Evolutionary conservation across 2,329 filamentous ascomycete genomes (phyloP), one percentile per base, ranked within the genome.

Genomic region (Sclerotiophoma versabilis): DNA sequence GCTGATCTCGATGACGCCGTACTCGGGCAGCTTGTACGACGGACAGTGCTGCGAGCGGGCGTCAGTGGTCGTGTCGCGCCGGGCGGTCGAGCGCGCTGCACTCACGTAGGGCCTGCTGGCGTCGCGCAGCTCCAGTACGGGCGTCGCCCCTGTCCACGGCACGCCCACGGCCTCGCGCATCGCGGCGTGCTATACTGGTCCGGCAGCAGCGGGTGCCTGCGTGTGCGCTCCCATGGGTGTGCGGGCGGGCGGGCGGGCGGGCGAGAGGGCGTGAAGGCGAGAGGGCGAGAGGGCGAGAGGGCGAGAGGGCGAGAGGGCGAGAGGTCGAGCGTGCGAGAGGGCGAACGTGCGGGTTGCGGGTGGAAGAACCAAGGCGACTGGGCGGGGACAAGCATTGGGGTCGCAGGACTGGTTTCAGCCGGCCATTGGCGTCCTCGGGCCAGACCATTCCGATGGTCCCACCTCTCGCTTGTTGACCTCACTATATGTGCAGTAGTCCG

Each of bases 1-100:
- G 49, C 77, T 75, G 51, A 89, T 70, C 54, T 82, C 79, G 60
- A 84, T 75, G 62, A 83, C 70, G 49, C 86, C 86, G 64, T 81
- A 77, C 58, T 82, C 83, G 32, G 85, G 85, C 15, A 89, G 79
- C 20, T 83, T 81, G 66, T 87, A 85, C 23, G 86, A 84, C 17
- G 84, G 85, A 67, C 87, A 89, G 63, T 83, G 81, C 60, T 83
- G 70, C 59, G 39, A 49, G 22, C 15, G 19, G 27, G 14, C 9
- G 65, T 73, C 59, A 73, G 69, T 64, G 57, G 68, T 62, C 59
- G 53, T 39, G 48, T 54, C 32, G 41, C 14, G 39, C 14, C 15
- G 9, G 2, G 17, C 17, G 15, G 52, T 42, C 20, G 53, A 27
- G 39, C 47, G 38, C 36, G 59, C 33, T 45, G 33, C 60, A 69